Base-by-base conservation (phyloP, 2,329 filamentous ascomycete species). In the Colletotrichum eleusines region DNA sequence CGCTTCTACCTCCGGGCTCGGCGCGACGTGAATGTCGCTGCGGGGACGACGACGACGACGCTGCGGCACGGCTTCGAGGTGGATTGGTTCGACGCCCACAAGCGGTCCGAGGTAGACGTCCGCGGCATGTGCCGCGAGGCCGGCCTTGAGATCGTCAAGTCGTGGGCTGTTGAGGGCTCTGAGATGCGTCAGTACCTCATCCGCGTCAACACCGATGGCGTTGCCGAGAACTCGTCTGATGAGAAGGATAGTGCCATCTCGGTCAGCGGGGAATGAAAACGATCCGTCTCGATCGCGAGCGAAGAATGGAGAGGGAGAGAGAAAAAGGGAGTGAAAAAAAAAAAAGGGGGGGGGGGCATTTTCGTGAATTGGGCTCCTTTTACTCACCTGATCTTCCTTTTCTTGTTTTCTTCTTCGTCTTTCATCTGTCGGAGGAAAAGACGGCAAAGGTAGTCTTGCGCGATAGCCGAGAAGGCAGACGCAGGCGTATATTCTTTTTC, bases 31-130 rank as follows among this genome's bases (percentile, higher is more conserved):
- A 73, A 44, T 7, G 42, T 44, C 6, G 5, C 20, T 18, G 42
- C 12, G 1, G 20, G 5, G 20, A 63, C 70, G 11, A 75, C 70
- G 20, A 71, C 77, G 35, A 73, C 69, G 20, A 69, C 71, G 14
- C 79, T 83, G 48, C 63, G 72, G 50, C 62, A 75, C 26, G 81
- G 78, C 18, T 76, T 81, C 53, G 80, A 82, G 67, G 75, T 83
- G 20, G 81, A 83, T 71, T 83, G 81, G 81, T 83, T 83, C 69
- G 82, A 83, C 73, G 81, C 82, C 40, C 81, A 83, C 74, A 83
- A 83, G 74, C 82, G 83, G 58, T 75, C 76, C 57, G 78, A 81
- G 72, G 69, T 76, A 4, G 76, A 76, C 38, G 81, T 83, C 16
- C 76, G 76, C 31, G 75, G 79, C 67, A 83, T 83, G 82, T 82